Percentiles rank a stretch among this genome's conserved stretches.
Evolutionary conservation across 2,329 filamentous ascomycete species (phyloP).

Genomic region (Chaetomium olivaceum): DNA sequence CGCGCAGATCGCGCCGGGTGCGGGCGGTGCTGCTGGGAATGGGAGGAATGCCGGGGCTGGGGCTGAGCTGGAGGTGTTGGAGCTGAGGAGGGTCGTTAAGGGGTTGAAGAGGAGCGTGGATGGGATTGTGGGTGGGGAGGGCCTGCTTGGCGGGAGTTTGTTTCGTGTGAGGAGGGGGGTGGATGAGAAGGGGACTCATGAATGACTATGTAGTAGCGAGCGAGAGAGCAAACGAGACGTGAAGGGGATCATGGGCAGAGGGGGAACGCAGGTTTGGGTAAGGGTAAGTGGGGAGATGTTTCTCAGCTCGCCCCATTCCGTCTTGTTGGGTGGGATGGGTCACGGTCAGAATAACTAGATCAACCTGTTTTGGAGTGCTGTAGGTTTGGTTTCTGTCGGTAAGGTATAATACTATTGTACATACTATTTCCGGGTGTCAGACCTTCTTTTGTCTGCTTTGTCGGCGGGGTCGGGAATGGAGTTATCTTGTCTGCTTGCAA

Average conservation of each 20-base stretch:
- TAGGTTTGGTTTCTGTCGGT: conserved; percentile 6
- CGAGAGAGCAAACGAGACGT: neutral
- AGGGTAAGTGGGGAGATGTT: neutral
- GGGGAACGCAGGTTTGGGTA: conserved; percentile 7
- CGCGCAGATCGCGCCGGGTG: conserved; percentile 13
- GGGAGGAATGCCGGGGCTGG: conserved; percentile 2
- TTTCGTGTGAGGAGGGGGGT: conserved; percentile 23
- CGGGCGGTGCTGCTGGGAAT: neutral
- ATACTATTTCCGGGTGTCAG: neutral
- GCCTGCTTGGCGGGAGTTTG: conserved; percentile 24
- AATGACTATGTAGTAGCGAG: neutral
- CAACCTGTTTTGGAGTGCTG: conserved; percentile 6
- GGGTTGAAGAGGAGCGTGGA: conserved; percentile 33
- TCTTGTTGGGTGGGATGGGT: neutral
- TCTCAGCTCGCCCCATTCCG: neutral
- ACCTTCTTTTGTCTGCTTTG: too few relatives aligned
- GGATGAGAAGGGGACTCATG: neutral
- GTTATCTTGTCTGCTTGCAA: too few relatives aligned
- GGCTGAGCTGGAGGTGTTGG: conserved; percentile 27
- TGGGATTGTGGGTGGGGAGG: conserved; percentile 24
- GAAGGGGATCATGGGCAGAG: neutral
- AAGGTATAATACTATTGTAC: conserved; percentile 15
- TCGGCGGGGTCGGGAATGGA: neutral
- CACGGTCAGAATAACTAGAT: conserved; percentile 1
- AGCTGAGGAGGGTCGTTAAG: conserved; percentile 30